Base-by-base conservation (phyloP, 805 yeast genomes). In the Jamesozyma rosinii region DNA sequence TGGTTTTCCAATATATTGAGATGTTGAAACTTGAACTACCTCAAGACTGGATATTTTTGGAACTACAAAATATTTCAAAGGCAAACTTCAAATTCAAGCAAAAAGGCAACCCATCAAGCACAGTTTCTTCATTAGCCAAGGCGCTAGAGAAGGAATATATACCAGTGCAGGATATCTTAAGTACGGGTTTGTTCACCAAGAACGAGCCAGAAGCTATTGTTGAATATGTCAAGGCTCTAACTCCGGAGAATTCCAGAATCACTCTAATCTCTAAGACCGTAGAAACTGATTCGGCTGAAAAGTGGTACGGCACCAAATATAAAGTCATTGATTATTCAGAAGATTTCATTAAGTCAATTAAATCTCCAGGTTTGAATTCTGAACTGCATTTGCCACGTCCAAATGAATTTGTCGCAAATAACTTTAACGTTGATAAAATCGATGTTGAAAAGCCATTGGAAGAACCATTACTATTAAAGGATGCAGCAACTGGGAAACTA, bases 241-340 rank as follows among this genome's bases (percentile, higher is more conserved):
- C 57, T 33, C 72, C 80, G 0, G 68, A 72, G 19, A 87, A 85
- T 50, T 74, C 83, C 52, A 72, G 86, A 47, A 67, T 76, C 4
- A 65, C 71, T 36, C 58, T 89, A 21, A 67, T 77, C 13, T 69
- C 75, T 26, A 79, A 68, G 61, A 75, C 60, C 49, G 69, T 76
- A 41, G 71, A 70, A 5, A 71, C 78, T 3, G 72, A 72, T 43
- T 49, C 64, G 14, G 68, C 57, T 18, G 98, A 90, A 59, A 71
- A 77, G 55, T 90, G 96, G 95, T 90, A 92, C 58, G 95, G 95
- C 3, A 87, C 97, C 0, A 83, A 83, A 51, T 85, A 87, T 58
- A 64, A 74, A 2, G 59, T 72, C 35, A 68, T 64, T 10, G 65
- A 68, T 14, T 54, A 85, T 19, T 66, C 76, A 2, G 36, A 49